phyloP scores from a whole-genome alignment of 805 yeast species.

The Metschnikowia shivogae region DNA sequence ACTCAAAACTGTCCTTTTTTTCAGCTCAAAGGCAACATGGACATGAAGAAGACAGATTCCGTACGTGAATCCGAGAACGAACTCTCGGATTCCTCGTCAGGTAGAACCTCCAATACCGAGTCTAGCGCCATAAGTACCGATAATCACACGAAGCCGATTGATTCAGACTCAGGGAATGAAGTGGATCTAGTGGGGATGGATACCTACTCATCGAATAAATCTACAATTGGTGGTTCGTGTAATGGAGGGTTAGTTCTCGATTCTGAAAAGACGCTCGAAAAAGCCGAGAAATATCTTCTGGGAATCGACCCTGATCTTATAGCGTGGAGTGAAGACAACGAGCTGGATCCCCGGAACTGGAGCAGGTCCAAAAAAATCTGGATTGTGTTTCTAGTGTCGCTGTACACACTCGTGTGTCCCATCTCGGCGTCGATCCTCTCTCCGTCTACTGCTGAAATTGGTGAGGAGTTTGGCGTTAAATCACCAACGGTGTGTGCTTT shows the following conservation, averaged over 20 bases:
- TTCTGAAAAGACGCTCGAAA: conserved; percentile 27
- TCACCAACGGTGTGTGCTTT: conserved; percentile 24
- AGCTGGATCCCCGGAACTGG: conserved; percentile 37
- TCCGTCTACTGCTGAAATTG: conserved; percentile 31
- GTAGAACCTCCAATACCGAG: too few species aligned
- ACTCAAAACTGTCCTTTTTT: too few species aligned
- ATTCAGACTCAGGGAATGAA: too few species aligned
- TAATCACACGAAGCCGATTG: too few species aligned
- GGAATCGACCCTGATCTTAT: conserved; percentile 36
- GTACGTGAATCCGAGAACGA: too few species aligned
- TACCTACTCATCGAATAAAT: conserved; percentile 15
- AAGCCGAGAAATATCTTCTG: conserved; percentile 30
- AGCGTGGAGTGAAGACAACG: conserved; percentile 32
- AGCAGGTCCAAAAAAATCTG: conserved; percentile 18
- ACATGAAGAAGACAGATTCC: too few species aligned
- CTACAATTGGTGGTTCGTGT: conserved; percentile 7
- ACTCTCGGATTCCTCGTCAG: too few species aligned
- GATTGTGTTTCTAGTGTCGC: conserved; percentile 26
- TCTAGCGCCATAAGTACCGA: too few species aligned
- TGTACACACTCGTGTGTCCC: conserved; percentile 37
- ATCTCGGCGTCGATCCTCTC: conserved; percentile 40
- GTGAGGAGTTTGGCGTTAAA: conserved; percentile 27
- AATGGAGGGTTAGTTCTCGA: conserved; percentile 6
- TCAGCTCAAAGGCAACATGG: too few species aligned
- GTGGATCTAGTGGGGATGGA: too few species aligned